Conservation (phyloP, 2,329 filamentous ascomycete species). For the Helminthosporium solani region DNA sequence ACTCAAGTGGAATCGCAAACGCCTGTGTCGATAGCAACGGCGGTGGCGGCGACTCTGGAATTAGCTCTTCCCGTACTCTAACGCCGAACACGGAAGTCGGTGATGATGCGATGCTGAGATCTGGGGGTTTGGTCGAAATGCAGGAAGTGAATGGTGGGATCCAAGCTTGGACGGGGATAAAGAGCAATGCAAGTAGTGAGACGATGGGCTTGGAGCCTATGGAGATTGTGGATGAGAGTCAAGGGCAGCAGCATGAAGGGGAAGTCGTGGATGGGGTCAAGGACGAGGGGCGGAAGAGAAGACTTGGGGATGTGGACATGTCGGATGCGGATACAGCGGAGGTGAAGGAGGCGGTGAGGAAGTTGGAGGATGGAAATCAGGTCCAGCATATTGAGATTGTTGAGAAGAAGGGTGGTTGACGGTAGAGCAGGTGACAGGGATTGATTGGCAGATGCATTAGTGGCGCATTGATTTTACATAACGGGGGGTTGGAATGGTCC, state of each 20-base stretch:
- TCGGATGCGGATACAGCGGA: conserved; percentile 12
- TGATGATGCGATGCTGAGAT: conserved; percentile 14
- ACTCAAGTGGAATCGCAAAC: neutral
- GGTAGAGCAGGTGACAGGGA: too few species aligned
- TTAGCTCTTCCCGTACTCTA: conserved; percentile 30
- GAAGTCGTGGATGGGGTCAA: neutral
- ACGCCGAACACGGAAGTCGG: conserved; percentile 38
- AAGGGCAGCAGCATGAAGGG: neutral
- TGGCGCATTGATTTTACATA: neutral
- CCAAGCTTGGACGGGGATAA: conserved; percentile 17
- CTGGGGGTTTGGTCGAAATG: conserved; percentile 24
- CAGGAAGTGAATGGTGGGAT: conserved; percentile 28
- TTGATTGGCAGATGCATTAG: neutral
- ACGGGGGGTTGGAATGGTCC: too few species aligned
- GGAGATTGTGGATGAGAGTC: conserved; percentile 12
- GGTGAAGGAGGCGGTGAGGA: neutral
- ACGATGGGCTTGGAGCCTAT: conserved; percentile 24
- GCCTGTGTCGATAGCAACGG: neutral
- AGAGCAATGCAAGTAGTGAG: conserved; percentile 24
- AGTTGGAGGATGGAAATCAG: conserved; percentile 6
- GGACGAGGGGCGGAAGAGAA: conserved; percentile 8
- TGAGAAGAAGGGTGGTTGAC: conserved; percentile 25
- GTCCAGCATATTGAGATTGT: conserved; percentile 26
- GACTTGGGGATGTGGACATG: conserved; percentile 27
- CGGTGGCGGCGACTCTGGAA: neutral